Base-by-base conservation (phyloP, 1,139 yeast genomes). In the Pichia sp. region DNA sequence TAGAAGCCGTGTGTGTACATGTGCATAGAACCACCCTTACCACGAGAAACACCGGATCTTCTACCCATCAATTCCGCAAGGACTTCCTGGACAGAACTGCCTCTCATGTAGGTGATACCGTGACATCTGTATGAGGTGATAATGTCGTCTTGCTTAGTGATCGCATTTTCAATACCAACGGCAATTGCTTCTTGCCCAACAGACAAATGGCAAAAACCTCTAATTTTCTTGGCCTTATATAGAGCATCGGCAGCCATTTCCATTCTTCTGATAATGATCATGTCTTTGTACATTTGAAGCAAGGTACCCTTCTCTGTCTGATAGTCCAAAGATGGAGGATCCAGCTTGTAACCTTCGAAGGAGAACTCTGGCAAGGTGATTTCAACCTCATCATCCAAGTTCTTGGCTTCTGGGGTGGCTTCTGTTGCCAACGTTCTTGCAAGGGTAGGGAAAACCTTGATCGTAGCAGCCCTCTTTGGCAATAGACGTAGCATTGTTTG, bases 11-110 rank as follows among this genome's bases (percentile, higher is more conserved):
- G 85, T 55, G 96, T 89, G 73, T 87, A 93, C 93, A 93, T 89
- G 78, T 93, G 99, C 99, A 93, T 93, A 61, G 99, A 93, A 65
- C 99, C 99, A 76, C 99, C 99, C 76, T 93, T 93, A 77, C 99
- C 99, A 75, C 78, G 86, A 48, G 97, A 87, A 60, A 89, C 95
- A 77, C 99, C 99, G 56, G 86, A 76, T 77, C 97, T 85, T 77
- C 87, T 88, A 67, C 99, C 99, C 92, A 93, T 87, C 74, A 93
- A 80, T 76, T 93, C 99, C 60, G 96, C 98, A 66, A 95, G 78
- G 59, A 93, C 95, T 58, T 82, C 85, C 74, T 88, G 85, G 64
- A 92, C 96, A 33, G 96, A 78, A 38, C 95, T 89, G 62, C 99
- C 99, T 74, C 99, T 84, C 87, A 89, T 85, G 78, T 83, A 88